Base-by-base conservation (phyloP, 768 basidiomycete species). In the Tulasnella calospora region DNA sequence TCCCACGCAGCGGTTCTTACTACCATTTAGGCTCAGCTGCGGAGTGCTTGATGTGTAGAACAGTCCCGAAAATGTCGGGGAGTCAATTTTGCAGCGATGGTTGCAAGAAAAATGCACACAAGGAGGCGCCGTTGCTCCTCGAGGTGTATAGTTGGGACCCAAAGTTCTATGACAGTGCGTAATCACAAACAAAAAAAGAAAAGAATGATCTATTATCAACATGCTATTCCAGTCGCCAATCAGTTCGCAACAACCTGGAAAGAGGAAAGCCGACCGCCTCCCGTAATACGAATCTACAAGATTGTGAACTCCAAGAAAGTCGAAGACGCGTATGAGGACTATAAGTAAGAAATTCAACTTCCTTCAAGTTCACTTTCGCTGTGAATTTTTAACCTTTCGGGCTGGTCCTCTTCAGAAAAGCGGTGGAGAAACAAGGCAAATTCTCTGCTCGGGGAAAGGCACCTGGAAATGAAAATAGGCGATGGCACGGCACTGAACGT, bases 401-500 rank as follows among this genome's bases (percentile, higher is more conserved):
- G 7, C 44, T 2, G 5, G 19, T 46, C 19, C 2, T 46, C 21
- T 15, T 15, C 5, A 74, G 86, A 90, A 91, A 83, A 77, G 86
- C 79, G 21, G 35, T 92, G 5, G 92, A 92, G 82, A 81, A 84
- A 47, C 87, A 88, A 70, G 91, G 91, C 1, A 88, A 90, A 41
- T 92, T 92, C 79, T 85, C 82, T 2, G 81, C 86, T 47, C 80
- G 86, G 2, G 90, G 90, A 46, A 86, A 89, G 67, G 89, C 90
- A 7, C 83, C 88, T 36, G 92, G 91, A 40, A 92, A 92, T 80
- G 91, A 92, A 83, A 91, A 91, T 80, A 88, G 91, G 40, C 88
- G 91, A 38, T 92, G 91, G 91, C 92, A 92, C 82, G 92, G 92
- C 27, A 92, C 92, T 15, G 87, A 87, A 46, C 86, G 92, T n/a